phyloP scores from a whole-genome alignment of 306 rosid species.

The Myrica gale region DNA sequence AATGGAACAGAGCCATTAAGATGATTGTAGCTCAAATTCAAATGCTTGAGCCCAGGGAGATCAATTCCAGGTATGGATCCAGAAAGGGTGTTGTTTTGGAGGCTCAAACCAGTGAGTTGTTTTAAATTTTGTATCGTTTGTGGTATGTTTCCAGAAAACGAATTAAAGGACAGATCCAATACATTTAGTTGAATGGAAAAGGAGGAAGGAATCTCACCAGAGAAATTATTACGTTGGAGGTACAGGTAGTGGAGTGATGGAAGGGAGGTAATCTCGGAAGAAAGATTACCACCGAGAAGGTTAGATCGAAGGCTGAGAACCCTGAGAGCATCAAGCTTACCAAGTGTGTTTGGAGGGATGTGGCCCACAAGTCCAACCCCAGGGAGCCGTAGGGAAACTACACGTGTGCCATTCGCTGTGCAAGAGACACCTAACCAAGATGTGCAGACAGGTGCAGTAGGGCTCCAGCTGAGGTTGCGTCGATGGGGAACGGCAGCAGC shows the following conservation, averaged over 20 bases:
- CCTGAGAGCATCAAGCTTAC: conserved; percentile 69
- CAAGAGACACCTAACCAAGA: conserved; percentile 72
- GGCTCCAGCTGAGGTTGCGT: conserved; percentile 56
- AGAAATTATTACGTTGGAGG: conserved; percentile 80
- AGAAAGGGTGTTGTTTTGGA: conserved; percentile 77
- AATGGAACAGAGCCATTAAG: conserved; percentile 80
- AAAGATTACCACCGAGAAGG: conserved; percentile 65
- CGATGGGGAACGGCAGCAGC: conserved; percentile 63
- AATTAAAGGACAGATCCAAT: conserved; percentile 80
- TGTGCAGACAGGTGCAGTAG: conserved; percentile 47
- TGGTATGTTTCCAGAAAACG: conserved; percentile 67
- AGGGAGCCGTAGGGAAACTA: conserved; percentile 63
- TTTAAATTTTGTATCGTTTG: conserved; percentile 57
- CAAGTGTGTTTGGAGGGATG: conserved; percentile 67
- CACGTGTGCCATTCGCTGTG: conserved; percentile 43
- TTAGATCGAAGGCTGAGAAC: conserved; percentile 83
- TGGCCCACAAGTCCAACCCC: conserved; percentile 79
- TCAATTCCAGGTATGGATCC: conserved; percentile 72
- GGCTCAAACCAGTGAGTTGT: conserved; percentile 59
- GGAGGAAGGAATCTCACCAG: conserved; percentile 75
- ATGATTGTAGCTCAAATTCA: conserved; percentile 80
- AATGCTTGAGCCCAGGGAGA: conserved; percentile 49
- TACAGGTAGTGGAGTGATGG: conserved; percentile 67
- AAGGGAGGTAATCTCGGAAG: conserved; percentile 73
- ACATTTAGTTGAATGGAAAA: conserved; percentile 58